These are phyloP conservation scores for Volvariella volvacea DNA, from an alignment of 1,284 basidiomycete species.

Conservation along the genomic window DNA sequence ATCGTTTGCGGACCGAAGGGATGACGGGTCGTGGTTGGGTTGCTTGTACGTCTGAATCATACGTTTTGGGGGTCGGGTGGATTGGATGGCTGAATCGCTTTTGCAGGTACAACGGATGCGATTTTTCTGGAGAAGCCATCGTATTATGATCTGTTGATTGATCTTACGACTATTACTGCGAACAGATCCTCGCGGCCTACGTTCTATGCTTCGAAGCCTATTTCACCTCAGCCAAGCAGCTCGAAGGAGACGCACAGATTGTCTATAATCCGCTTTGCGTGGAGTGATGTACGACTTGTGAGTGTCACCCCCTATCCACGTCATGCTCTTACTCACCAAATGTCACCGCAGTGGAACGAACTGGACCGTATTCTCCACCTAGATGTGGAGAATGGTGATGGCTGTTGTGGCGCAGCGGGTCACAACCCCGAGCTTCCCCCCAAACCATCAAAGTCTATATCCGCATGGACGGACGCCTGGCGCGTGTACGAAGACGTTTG, in stretches of 20 bases:
- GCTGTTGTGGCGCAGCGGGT: slow-evolving; percentile 26
- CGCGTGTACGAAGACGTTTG: slow-evolving; percentile 77
- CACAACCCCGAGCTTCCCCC: slow-evolving; percentile 13
- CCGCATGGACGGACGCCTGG: slow-evolving; percentile 68
- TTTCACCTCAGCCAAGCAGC: slow-evolving; percentile 24
- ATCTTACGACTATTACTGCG: slow-evolving; percentile 60
- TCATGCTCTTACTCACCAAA: neutral
- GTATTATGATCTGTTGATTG: slow-evolving; percentile 71
- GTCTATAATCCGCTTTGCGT: slow-evolving; percentile 62
- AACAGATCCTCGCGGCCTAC: slow-evolving; percentile 55
- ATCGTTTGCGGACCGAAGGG: slow-evolving; percentile 49
- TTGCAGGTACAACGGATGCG: slow-evolving; percentile 65
- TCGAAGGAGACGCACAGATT: slow-evolving; percentile 44
- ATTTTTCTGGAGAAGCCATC: slow-evolving; percentile 73
- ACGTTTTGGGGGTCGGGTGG: neutral
- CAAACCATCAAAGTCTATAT: slow-evolving; percentile 26
- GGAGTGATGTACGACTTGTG: slow-evolving; percentile 73
- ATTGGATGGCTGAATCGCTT: neutral
- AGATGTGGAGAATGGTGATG: slow-evolving; percentile 29
- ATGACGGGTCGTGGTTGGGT: slow-evolving; percentile 65
- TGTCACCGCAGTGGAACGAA: slow-evolving; percentile 57
- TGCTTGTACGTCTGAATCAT: slow-evolving; percentile 44
- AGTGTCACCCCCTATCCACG: slow-evolving; percentile 14
- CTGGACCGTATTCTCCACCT: slow-evolving; percentile 58
- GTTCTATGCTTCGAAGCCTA: slow-evolving; percentile 51